Evolutionary conservation across 1,284 basidiomycete species (phyloP), one percentile per base, ranked within the genome.

Genomic region (Puccinia sorghi): DNA sequence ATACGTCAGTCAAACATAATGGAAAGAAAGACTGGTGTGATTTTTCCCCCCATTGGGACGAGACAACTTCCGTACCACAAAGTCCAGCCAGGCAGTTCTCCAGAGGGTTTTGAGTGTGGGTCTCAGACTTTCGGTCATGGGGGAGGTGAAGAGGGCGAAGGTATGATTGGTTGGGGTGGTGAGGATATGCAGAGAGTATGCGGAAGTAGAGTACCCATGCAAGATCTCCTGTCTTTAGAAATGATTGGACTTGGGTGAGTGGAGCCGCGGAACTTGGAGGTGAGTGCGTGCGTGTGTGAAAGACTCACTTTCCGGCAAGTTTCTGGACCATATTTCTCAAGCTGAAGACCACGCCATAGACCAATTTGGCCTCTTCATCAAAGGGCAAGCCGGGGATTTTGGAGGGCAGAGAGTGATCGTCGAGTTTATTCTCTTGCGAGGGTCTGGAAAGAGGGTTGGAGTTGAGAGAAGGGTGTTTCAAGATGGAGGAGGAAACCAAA

Each of bases 361-460:
- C 94, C 74, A 99, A 88, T 85, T 99, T 99, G 1, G 92, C 91
- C 85, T 99, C 95, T 85, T 99, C 96, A 83, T 99, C 95, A 81
- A 99, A 97, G 5, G 95, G 88, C 32, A 97, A 86, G 13, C 88
- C 88, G 27, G 43, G 50, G 27, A 25, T 43, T 25, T 46, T 59
- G 37, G 70, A 59, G 1, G 70, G n/a, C 6, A 59, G 70, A 52
- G 22, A 17, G n/a, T 59, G 54, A 54, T 50, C 22, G 39, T 70
- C 67, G 7, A 17, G 25, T 27, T 25, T 1, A 37, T 54, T 70
- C 3, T 70, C 71, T 43, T 50, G 32, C 15, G 25, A 27, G 7
- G 27, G 6, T 32, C 54, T 70, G 6, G 15, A 37, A 43, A 22
- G 59, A 48, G 64, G 64, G 50, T 17, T 67, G 25, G 48, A 52